These are phyloP conservation scores for Austropuccinia psidii DNA, from an alignment of 1,284 basidiomycete species.

Conservation along the genomic window DNA sequence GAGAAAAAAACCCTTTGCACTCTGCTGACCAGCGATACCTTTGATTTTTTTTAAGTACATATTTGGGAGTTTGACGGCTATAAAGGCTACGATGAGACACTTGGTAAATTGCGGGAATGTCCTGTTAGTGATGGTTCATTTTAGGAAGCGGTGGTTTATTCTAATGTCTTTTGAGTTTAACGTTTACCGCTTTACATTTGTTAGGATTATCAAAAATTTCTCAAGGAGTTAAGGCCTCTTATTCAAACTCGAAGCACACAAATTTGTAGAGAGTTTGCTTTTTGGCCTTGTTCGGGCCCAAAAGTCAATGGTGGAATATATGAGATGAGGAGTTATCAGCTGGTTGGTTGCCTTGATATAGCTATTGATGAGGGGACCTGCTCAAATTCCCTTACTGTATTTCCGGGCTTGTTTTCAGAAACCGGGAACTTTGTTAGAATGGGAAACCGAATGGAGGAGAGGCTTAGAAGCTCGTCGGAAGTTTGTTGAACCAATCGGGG, in stretches of 20 bases:
- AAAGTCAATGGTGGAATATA: slow-evolving; percentile 78
- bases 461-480: slow-evolving; percentile 79
- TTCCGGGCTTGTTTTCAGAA: slow-evolving; percentile 37
- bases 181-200: not conserved
- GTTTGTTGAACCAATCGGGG: slow-evolving; percentile 65
- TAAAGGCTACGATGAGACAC: slow-evolving; percentile 27
- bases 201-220: slow-evolving; percentile 24
- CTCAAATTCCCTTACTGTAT: not conserved
- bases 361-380: no score
- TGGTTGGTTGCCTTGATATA: slow-evolving; percentile 41
- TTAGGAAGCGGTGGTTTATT: not conserved
- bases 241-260: slow-evolving; percentile 37
- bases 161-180: not conserved
- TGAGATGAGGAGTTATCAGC: slow-evolving; percentile 71
- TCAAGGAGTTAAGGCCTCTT: slow-evolving; percentile 18
- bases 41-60: slow-evolving; percentile 20
- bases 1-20: no score
- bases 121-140: not conserved
- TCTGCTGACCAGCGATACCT: no score
- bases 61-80: slow-evolving; percentile 34
- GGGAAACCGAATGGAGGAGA: slow-evolving; percentile 82
- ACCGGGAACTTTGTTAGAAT: slow-evolving; percentile 79
- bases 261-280: slow-evolving; percentile 77
- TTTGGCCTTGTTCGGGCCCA: slow-evolving; percentile 80
- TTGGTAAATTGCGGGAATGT: slow-evolving; percentile 21